Conservation (phyloP, 108 stramenopile genomes). For the Conticribra weissflogii region DNA sequence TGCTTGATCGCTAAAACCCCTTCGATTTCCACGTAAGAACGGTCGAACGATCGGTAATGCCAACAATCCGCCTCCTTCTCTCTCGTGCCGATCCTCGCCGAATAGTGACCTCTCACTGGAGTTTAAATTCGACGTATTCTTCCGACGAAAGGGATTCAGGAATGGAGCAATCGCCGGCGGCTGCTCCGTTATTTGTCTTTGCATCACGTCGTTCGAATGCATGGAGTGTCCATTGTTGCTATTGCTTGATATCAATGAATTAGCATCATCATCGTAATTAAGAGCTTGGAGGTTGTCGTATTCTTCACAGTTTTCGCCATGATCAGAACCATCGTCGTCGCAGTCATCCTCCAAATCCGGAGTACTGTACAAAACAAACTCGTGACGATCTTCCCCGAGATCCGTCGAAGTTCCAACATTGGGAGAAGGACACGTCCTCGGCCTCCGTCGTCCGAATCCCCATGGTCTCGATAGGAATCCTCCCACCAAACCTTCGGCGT, state of each 20-base stretch:
- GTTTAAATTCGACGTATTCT: background rate
- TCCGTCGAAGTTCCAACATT: background rate
- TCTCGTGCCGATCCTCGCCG: background rate
- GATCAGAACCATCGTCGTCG: constrained; percentile 1
- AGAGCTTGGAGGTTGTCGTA: background rate
- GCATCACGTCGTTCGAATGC: no score
- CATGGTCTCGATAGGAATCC: background rate
- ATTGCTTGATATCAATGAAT: constrained; percentile 5
- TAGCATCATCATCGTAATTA: background rate
- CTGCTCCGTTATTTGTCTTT: background rate
- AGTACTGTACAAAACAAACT: constrained; percentile 11
- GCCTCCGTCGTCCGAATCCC: background rate
- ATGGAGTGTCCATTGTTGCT: constrained; percentile 12
- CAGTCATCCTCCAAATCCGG: constrained; percentile 13
- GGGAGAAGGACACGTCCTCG: background rate
- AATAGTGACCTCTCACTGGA: no score
- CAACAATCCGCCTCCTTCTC: constrained; percentile 5
- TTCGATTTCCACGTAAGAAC: constrained; percentile 26
- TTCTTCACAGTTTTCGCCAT: background rate
- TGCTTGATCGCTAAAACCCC: constrained; percentile 23
- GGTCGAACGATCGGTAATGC: constrained; percentile 30
- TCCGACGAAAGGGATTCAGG: background rate
- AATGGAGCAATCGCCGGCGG: constrained; percentile 1
- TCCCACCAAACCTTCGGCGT: background rate
- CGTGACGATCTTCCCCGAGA: constrained; percentile 1